Conservation (phyloP, 140 eudicot species). For the Eryngium alpinum region DNA sequence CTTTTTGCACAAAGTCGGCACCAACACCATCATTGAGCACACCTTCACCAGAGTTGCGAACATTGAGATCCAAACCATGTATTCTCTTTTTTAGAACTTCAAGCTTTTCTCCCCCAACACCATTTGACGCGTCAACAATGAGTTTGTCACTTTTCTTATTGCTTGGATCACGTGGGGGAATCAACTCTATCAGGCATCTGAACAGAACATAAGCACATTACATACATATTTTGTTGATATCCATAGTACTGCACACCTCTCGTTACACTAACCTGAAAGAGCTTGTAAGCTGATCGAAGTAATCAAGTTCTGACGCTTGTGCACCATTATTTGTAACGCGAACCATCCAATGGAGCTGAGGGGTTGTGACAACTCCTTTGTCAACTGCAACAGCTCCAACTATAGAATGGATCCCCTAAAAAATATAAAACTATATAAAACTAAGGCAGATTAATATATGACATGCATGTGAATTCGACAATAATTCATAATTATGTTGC, state of each 20-base stretch:
- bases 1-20: slow-evolving; percentile 95
- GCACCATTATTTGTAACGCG: slow-evolving; percentile 58
- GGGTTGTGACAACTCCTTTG: slow-evolving; percentile 79
- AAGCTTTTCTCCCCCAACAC: slow-evolving; percentile 92
- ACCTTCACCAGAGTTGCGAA: slow-evolving; percentile 73
- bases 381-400: slow-evolving; percentile 52
- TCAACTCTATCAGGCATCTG: slow-evolving; percentile 74
- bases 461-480: not conserved
- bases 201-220: slow-evolving; percentile 5
- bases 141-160: slow-evolving; percentile 41
- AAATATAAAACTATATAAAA: slow-evolving; percentile 7
- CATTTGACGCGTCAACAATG: slow-evolving; percentile 85
- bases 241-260: too few relatives aligned
- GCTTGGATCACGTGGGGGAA: slow-evolving; percentile 38
- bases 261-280: slow-evolving; percentile 56
- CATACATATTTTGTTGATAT: not conserved
- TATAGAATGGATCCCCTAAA: slow-evolving; percentile 71
- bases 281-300: slow-evolving; percentile 53
- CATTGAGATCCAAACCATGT: slow-evolving; percentile 42
- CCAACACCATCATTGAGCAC: slow-evolving; percentile 84
- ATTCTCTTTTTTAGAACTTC: slow-evolving; percentile 48
- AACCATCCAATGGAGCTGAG: slow-evolving; percentile 98
- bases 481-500: not conserved
- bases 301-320: slow-evolving; percentile 59
- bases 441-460: not conserved